These are phyloP conservation scores for Penicillium chermesinum DNA, from an alignment of 495 filamentous ascomycete species.

Conservation along the genomic window DNA sequence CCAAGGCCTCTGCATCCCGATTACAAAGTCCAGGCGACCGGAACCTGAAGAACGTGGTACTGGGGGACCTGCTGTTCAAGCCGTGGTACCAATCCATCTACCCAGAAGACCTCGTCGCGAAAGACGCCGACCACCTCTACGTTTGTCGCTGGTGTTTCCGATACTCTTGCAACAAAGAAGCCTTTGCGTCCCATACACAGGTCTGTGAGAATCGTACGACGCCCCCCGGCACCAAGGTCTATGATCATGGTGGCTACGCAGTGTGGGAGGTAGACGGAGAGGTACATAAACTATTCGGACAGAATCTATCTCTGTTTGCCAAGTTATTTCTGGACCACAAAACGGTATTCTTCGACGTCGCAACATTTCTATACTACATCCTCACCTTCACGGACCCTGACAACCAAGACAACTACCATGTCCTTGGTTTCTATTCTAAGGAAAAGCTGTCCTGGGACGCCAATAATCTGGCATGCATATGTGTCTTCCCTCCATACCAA, in stretches of 20 bases:
- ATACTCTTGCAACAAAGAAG: conserved; percentile 69
- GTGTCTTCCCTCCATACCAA: conserved; percentile 95
- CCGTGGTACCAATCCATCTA: conserved; percentile 78
- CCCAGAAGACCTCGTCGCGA: conserved; percentile 68
- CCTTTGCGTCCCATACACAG: conserved; percentile 50
- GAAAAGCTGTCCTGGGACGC: conserved; percentile 99
- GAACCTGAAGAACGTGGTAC: conserved; percentile 68
- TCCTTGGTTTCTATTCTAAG: conserved; percentile 96
- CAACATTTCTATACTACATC: conserved; percentile 91
- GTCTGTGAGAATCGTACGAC: conserved; percentile 31
- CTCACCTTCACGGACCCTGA: conserved; percentile 51
- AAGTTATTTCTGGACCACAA: conserved; percentile 98
- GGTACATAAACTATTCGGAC: conserved; percentile 83
- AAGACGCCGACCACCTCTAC: conserved; percentile 61
- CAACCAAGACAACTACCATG: conserved; percentile 36
- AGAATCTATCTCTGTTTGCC: conserved; percentile 94
- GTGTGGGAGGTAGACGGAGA: conserved; percentile 94
- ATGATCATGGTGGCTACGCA: conserved; percentile 52
- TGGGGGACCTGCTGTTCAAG: conserved; percentile 68
- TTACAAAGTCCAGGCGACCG: conserved; percentile 43
- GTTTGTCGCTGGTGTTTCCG: conserved; percentile 93
- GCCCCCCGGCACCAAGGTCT: conserved; percentile 49
- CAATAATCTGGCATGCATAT: conserved; percentile 95
- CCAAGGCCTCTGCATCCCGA: conserved; percentile 21
- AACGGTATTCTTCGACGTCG: conserved; percentile 95